Evolutionary conservation across 495 filamentous ascomycete genomes (phyloP).

Genomic region (Neurospora hispaniola): DNA sequence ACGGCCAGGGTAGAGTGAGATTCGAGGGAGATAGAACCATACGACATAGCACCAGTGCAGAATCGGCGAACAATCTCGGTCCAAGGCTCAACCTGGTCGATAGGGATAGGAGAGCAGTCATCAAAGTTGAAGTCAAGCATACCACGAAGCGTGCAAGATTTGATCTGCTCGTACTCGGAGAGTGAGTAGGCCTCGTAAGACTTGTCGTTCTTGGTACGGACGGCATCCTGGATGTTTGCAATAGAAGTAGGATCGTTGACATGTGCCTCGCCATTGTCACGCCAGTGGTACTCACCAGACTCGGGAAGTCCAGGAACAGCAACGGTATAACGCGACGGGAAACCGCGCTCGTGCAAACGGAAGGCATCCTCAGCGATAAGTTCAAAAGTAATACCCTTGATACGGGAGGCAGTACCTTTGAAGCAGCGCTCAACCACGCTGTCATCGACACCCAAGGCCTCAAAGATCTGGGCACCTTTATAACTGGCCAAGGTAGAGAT

Average conservation of each 20-base stretch:
- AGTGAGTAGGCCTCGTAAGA: conserved; percentile 97
- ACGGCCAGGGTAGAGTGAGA: conserved; percentile 95
- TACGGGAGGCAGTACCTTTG: conserved; percentile 87
- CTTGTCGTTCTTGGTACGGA: conserved; percentile 98
- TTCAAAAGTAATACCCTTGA: conserved; percentile 92
- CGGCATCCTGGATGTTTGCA: conserved; percentile 96
- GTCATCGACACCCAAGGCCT: conserved; percentile 96
- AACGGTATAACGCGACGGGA: conserved; percentile 70
- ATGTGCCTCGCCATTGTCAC: conserved; percentile 96
- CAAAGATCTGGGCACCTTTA: conserved; percentile 99
- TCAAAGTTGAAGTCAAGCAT: conserved; percentile 98
- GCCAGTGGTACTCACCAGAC: conserved; percentile 98
- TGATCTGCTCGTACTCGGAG: conserved; percentile 94
- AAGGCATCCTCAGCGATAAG: conserved; percentile 95
- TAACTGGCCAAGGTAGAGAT: conserved; percentile 97
- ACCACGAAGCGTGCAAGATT: conserved; percentile 91
- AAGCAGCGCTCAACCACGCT: conserved; percentile 95
- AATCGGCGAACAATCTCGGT: conserved; percentile 97
- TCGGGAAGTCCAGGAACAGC: conserved; percentile 79
- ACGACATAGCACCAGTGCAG: conserved; percentile 99
- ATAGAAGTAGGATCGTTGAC: conserved; percentile 93
- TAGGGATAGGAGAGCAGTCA: conserved; percentile 72
- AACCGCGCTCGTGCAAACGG: conserved; percentile 92
- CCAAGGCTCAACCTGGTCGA: conserved; percentile 98
- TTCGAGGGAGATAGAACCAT: conserved; percentile 99